Base-by-base conservation (phyloP, 495 filamentous ascomycete species). In the Aspergillus cavernicola region DNA sequence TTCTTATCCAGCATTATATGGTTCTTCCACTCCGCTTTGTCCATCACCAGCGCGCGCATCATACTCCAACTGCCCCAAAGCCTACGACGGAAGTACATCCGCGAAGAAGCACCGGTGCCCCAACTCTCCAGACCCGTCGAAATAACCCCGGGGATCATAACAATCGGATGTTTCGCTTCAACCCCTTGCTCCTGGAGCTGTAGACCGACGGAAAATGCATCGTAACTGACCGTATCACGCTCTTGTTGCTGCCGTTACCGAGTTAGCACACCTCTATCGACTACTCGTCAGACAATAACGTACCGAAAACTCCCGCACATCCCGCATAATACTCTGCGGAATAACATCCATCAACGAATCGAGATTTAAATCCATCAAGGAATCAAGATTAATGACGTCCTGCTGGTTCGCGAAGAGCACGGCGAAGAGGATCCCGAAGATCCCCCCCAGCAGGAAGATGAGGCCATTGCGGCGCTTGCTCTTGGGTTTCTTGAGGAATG, bases 11-110 rank as follows among this genome's bases (percentile, higher is more conserved):
- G 77, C 90, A 97, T 97, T 61, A 98, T 88, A 62, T 98, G 95
- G 56, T 79, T 84, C 75, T 96, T 97, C 93, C 93, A 98, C 46
- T 79, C 80, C 36, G 92, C 83, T 69, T 96, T 96, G 63, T 98
- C 93, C 59, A 92, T 72, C 9, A 98, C 88, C 65, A 98, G 74
- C 0, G 93, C 92, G 46, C 85, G 77, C 89, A 98, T 95, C 93
- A 98, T 98, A 56, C 77, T 92, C 93, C 93, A 98, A 60, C 88
- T 95, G 22, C 93, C 93, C 93, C 93, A 98, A 46, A 98, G 70
- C 53, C 93, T 73, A 66, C 92, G 92, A 46, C 93, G 80, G 67
- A 97, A 98, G 66, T 97, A 98, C 45, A 85, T 90, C 7, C 88
- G 79, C 15, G 90, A 95, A 31, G 70, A 69, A 57, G 85, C 83